phyloP scores from a whole-genome alignment of 441 rosid species.

The Flueggea neowawraea region DNA sequence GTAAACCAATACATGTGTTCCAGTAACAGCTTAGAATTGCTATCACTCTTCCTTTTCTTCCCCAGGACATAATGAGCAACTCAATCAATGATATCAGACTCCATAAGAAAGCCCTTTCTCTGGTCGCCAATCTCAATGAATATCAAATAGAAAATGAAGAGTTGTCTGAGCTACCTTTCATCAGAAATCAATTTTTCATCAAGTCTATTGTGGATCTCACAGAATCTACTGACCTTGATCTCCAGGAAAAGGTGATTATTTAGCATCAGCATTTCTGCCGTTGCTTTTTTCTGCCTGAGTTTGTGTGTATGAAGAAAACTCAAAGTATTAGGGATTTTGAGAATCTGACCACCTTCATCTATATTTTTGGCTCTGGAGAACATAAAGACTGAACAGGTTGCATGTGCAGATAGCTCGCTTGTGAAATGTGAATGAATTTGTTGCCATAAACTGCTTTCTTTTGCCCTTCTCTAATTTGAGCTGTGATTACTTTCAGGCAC shows the following conservation, averaged over 20 bases:
- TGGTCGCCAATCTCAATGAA: conserved; percentile 76
- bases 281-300: not conserved
- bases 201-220: conserved; percentile 78
- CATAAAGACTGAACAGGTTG: no score
- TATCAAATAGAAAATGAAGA: conserved; percentile 47
- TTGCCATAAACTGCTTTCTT: conserved; percentile 1
- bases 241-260: conserved; percentile 78
- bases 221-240: conserved; percentile 63
- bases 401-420: not conserved
- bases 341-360: no score
- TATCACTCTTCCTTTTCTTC: not conserved
- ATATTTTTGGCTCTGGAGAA: no score
- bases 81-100: conserved; percentile 59
- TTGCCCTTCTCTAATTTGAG: conserved; percentile 3
- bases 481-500: conserved; percentile 47
- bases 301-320: not conserved
- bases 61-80: conserved; percentile 66
- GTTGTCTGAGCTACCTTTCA: conserved; percentile 42
- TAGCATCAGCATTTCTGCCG: conserved; percentile 5
- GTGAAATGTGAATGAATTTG: conserved; percentile 3
- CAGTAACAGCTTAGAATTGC: not conserved
- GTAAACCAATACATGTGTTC: not conserved
- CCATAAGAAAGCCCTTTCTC: conserved; percentile 66
- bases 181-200: conserved; percentile 52
- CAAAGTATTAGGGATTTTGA: no score